Base-by-base conservation (phyloP, 129 eudicot genomes). In the Chrysanthemum seticuspe region DNA sequence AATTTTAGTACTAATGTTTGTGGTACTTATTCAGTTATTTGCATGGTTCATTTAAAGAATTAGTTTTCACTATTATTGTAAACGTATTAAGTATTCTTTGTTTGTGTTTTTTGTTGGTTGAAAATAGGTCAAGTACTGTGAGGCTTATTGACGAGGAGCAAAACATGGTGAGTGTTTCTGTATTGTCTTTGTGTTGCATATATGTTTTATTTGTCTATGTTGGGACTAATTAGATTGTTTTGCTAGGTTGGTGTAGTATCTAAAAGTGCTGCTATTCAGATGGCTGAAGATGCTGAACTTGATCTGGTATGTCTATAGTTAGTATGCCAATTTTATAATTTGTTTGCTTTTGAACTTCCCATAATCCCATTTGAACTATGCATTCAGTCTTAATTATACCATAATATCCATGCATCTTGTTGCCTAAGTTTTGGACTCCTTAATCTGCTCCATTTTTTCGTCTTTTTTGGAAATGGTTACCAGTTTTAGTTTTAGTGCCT, bases 221-320 rank as follows among this genome's bases (percentile, higher is more conserved):
- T 13, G 72, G 36, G 61, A 44, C 60, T 71, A 31, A 65, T 65
- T 75, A 44, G 21, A 44, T 64, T 80, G 67, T 40, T 44, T 54
- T 71, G 40, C 55, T 78, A 93, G 98, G 87, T 93, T 75, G 98
- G 98, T 54, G 53, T 93, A 76, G 92, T 93, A 29, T 68, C 96
- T 36, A 93, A 93, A 73, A 74, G 65, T 62, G 87, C 85, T 79
- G 98, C 98, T 72, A 3, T 85, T 65, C 87, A 85, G 77, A 89
- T 84, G 95, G 96, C 98, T 76, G 89, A 87, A 59, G 95, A 84
- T 74, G 96, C 90, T 65, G 87, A 82, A 77, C 96, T 93, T 83
- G 95, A 93, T 80, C 73, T 93, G 92, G 98, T 93, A 83, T 59
- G 80, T 75, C 23, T 73, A 3, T 54, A 15, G 6, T n/a, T 11